Percentiles rank a stretch among this genome's conserved stretches.
These are phyloP conservation scores for Vanrija sp. DNA, from an alignment of 1,284 basidiomycete species.

Conservation along the genomic window DNA sequence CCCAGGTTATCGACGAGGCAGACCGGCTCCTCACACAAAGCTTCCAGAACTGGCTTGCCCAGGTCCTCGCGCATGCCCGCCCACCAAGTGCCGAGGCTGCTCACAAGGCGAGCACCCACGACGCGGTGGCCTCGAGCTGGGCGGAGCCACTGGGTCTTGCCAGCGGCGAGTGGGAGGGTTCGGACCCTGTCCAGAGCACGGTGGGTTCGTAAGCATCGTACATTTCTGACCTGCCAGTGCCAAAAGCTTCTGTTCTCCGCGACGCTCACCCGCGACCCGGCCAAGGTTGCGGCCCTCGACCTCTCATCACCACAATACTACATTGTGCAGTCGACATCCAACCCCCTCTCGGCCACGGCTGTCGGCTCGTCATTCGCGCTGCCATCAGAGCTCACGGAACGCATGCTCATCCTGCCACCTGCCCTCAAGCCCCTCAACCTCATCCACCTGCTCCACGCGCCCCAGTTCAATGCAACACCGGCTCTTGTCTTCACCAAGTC, in stretches of 20 bases:
- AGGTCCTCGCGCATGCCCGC: slow-evolving; percentile 68
- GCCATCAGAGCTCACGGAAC: slow-evolving; percentile 72
- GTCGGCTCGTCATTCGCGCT: slow-evolving; percentile 68
- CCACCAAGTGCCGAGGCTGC: slow-evolving; percentile 44
- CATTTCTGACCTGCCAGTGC: slow-evolving; percentile 56
- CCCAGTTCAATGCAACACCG: slow-evolving; percentile 21
- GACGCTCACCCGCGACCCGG: slow-evolving; percentile 89
- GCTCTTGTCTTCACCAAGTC: slow-evolving; percentile 94
- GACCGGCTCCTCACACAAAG: slow-evolving; percentile 90
- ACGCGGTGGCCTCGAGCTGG: slow-evolving; percentile 51
- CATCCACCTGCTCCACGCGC: slow-evolving; percentile 70
- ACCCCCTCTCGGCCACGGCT: slow-evolving; percentile 35
- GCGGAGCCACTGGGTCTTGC: slow-evolving; percentile 38
- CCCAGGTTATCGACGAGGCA: slow-evolving; percentile 92
- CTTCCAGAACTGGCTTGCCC: slow-evolving; percentile 90
- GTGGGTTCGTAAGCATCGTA: not conserved
- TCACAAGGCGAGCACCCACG: slow-evolving; percentile 33
- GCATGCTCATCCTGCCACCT: slow-evolving; percentile 76
- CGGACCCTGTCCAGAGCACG: slow-evolving; percentile 3
- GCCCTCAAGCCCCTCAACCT: slow-evolving; percentile 84
- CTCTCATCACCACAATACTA: slow-evolving; percentile 82
- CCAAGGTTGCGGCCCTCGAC: slow-evolving; percentile 78
- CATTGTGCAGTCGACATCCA: slow-evolving; percentile 60
- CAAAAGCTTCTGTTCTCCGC: slow-evolving; percentile 97
- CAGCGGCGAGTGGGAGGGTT: slow-evolving; percentile 21